Conservation (phyloP, 768 basidiomycete genomes). For the Amanita rubescens region DNA sequence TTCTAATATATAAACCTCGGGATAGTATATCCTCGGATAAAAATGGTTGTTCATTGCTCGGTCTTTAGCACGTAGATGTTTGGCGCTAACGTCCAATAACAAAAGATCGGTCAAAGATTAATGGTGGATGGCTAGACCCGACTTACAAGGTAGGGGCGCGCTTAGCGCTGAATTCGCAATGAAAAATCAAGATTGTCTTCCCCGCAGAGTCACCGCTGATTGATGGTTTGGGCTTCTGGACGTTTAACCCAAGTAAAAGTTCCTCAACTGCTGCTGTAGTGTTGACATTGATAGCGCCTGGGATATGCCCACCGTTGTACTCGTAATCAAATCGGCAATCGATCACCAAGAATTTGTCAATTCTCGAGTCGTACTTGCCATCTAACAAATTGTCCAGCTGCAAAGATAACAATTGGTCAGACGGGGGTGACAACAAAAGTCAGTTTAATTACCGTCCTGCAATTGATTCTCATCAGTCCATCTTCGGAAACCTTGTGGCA, state of each 20-base stretch:
- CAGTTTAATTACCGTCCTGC: constrained; percentile 54
- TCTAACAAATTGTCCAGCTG: constrained; percentile 76
- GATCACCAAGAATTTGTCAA: constrained; percentile 71
- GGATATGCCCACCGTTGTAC: constrained; percentile 88
- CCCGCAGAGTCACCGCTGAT: constrained; percentile 64
- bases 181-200: constrained; percentile 90
- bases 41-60: constrained; percentile 80
- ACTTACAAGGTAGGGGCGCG: constrained; percentile 93
- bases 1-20: constrained; percentile 94
- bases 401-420: constrained; percentile 10
- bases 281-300: constrained; percentile 88
- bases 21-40: constrained; percentile 92
- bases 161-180: constrained; percentile 96
- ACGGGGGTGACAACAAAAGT: constrained; percentile 2
- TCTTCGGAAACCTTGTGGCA: constrained; percentile 94
- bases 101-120: neutral
- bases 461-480: constrained; percentile 85
- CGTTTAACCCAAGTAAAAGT: constrained; percentile 55
- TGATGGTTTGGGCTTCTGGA: constrained; percentile 55
- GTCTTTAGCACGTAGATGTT: constrained; percentile 87
- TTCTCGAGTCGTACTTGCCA: constrained; percentile 59
- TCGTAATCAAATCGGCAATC: constrained; percentile 99
- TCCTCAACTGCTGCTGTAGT: constrained; percentile 74
- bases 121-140: constrained; percentile 23
- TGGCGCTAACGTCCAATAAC: constrained; percentile 51